phyloP scores from a whole-genome alignment of 208 protist genomes.

The Trypanosoma avium region DNA sequence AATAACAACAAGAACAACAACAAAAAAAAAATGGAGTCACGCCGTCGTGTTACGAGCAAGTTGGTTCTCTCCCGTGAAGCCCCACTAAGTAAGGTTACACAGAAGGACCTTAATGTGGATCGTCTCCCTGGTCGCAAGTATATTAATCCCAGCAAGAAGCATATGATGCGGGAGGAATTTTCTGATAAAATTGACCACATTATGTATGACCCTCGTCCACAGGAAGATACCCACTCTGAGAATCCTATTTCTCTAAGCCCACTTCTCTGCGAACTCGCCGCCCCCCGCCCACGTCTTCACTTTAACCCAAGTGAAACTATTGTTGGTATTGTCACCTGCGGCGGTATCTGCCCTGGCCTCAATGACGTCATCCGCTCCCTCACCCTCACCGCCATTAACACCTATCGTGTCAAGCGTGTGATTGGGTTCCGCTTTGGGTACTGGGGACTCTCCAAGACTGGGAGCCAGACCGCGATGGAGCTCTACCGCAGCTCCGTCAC shows the following conservation, averaged over 20 bases:
- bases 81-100: conserved; percentile 53
- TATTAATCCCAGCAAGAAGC: conserved; percentile 82
- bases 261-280: conserved; percentile 77
- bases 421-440: conserved; percentile 93
- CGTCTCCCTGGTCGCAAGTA: conserved; percentile 72
- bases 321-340: conserved; percentile 94
- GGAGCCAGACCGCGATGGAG: conserved; percentile 85
- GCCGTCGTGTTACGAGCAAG: conserved; percentile 36
- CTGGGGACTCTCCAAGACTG: conserved; percentile 89
- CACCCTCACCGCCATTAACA: conserved; percentile 64
- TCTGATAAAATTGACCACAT: conserved; percentile 79
- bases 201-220: conserved; percentile 86
- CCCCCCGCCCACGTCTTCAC: conserved; percentile 80
- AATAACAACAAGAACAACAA: conserved; percentile 1
- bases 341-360: conserved; percentile 95
- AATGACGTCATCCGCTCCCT: conserved; percentile 95
- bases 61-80: conserved; percentile 51
- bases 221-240: conserved; percentile 46
- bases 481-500: conserved; percentile 74
- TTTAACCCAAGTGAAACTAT: conserved; percentile 87
- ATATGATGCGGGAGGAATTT: conserved; percentile 70
- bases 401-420: conserved; percentile 91
- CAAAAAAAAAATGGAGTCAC: conserved; percentile 27
- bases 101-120: conserved; percentile 76
- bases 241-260: conserved; percentile 72